Conservation (phyloP, 2,329 filamentous ascomycete genomes). For the Lasiodiplodia hormozganensis region DNA sequence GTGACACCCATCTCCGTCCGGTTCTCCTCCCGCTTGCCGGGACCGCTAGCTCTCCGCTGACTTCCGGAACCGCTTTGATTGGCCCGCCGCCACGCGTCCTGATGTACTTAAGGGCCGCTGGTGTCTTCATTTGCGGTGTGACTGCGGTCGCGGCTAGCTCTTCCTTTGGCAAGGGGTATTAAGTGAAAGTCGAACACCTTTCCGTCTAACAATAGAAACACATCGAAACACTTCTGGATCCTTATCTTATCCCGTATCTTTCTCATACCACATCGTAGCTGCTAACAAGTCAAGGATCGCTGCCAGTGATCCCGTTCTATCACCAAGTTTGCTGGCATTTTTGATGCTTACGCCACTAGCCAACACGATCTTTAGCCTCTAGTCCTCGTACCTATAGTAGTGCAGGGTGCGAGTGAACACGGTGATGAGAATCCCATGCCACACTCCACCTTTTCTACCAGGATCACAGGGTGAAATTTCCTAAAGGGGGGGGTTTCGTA, state of each 20-base stretch:
- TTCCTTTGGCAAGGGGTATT: background rate
- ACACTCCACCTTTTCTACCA: background rate
- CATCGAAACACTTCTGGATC: background rate
- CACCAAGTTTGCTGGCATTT: background rate
- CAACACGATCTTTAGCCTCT: background rate
- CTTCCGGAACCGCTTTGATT: background rate
- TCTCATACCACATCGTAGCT: background rate
- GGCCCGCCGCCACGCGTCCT: background rate
- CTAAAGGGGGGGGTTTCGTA: background rate
- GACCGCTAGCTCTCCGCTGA: background rate
- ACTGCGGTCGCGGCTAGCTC: background rate
- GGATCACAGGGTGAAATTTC: background rate
- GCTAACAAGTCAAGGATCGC: background rate
- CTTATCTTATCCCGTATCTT: background rate
- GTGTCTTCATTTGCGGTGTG: background rate
- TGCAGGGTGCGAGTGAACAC: background rate
- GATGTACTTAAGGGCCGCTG: background rate
- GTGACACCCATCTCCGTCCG: background rate
- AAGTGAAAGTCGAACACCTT: background rate
- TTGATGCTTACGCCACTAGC: background rate
- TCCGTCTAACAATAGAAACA: background rate
- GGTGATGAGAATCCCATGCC: background rate
- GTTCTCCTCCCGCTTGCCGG: background rate
- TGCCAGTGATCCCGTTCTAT: background rate
- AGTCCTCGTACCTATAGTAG: background rate